Evolutionary conservation across 1,284 basidiomycete genomes (phyloP).

Genomic region (Somion occarium): DNA sequence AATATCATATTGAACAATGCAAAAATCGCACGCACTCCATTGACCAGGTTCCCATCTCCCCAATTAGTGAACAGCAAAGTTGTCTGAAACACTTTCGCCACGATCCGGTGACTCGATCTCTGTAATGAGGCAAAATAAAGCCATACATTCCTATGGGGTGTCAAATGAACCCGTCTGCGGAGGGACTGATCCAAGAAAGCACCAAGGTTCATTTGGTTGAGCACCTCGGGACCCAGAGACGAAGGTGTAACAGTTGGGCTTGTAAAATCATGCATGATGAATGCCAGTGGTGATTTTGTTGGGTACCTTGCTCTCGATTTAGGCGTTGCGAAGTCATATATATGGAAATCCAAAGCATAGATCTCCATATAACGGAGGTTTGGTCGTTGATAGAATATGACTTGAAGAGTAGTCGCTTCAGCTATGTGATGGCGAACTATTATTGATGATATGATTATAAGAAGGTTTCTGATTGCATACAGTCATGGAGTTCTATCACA

Average conservation of each 20-base stretch:
- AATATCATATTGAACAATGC: too few species aligned
- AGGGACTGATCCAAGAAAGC: conserved; percentile 1
- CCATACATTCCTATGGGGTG: not conserved
- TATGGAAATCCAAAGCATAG: conserved; percentile 8
- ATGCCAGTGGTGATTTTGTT: not conserved
- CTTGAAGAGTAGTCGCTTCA: too few species aligned
- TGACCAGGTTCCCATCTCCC: too few species aligned
- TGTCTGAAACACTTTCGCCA: too few species aligned
- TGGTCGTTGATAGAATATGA: conserved; percentile 12
- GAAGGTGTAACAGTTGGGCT: not conserved
- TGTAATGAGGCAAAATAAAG: not conserved
- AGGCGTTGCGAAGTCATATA: not conserved
- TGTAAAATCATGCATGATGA: conserved; percentile 4
- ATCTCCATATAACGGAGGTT: conserved; percentile 13
- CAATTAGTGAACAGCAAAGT: too few species aligned
- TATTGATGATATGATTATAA: too few species aligned
- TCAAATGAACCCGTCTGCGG: not conserved
- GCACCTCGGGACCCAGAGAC: not conserved
- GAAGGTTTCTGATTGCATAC: too few species aligned
- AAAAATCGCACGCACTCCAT: too few species aligned
- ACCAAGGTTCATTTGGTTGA: conserved; percentile 5
- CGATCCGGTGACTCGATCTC: too few species aligned
- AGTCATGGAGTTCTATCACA: too few species aligned
- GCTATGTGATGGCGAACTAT: too few species aligned
- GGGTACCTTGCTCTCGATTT: not conserved